Conservation (phyloP, 2,329 filamentous ascomycete genomes). For the Fusarium sp. region DNA sequence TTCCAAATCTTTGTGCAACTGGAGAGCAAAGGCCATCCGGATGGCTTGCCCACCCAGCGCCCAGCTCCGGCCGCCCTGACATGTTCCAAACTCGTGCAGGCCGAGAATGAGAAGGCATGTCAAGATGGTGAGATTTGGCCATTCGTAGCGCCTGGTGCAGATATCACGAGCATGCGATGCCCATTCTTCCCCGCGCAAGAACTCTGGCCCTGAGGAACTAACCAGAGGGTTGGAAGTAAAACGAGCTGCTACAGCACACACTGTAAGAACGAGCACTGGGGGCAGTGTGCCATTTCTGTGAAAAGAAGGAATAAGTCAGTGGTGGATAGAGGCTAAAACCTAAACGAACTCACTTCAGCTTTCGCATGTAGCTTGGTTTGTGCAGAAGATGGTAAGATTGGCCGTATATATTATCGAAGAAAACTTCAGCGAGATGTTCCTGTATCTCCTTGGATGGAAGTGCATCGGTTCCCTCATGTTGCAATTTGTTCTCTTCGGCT, state of each 20-base stretch:
- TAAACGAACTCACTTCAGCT: constrained; percentile 69
- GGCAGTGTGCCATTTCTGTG: constrained; percentile 72
- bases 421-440: constrained; percentile 92
- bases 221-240: constrained; percentile 91
- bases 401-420: constrained; percentile 95
- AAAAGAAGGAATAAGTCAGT: constrained; percentile 15
- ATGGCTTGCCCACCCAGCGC: constrained; percentile 94
- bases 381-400: constrained; percentile 95
- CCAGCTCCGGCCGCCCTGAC: constrained; percentile 96
- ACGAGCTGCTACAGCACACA: constrained; percentile 94
- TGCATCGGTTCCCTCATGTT: constrained; percentile 84
- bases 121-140: constrained; percentile 94
- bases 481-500: constrained; percentile 78
- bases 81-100: constrained; percentile 95
- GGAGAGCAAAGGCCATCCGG: constrained; percentile 95
- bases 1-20: constrained; percentile 91
- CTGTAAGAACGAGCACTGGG: constrained; percentile 90
- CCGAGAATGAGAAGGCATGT: constrained; percentile 90
- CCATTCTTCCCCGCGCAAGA: constrained; percentile 92
- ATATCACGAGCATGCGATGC: constrained; percentile 89
- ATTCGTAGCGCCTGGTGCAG: constrained; percentile 87
- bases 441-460: constrained; percentile 89
- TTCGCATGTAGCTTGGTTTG: constrained; percentile 97
- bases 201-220: constrained; percentile 76
- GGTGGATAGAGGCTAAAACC: not conserved